Percentiles rank a stretch among this genome's conserved stretches.
These are phyloP conservation scores for Hymenoscyphus occultus DNA, from an alignment of 2,329 filamentous ascomycete species.

Conservation along the genomic window DNA sequence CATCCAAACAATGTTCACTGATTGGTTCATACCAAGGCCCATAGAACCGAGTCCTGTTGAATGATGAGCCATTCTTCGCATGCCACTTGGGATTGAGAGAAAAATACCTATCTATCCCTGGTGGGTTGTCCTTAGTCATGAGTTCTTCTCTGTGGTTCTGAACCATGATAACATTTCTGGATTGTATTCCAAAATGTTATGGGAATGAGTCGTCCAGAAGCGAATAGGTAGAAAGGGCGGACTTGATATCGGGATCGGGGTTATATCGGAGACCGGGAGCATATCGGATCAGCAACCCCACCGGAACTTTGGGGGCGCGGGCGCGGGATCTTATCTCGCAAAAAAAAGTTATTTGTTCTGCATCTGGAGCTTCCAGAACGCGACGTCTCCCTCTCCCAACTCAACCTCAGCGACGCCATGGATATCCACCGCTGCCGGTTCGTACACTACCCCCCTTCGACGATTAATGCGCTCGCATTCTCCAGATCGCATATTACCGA, in stretches of 20 bases:
- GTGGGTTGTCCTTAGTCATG: background rate
- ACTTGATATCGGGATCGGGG: background rate
- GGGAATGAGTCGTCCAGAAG: background rate
- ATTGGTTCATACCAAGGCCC: slow-evolving; percentile 25
- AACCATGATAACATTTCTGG: background rate
- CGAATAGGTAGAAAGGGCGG: background rate
- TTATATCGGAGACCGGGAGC: background rate
- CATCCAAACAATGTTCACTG: no score
- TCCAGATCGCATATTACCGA: slow-evolving; percentile 65
- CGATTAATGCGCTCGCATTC: slow-evolving; percentile 93
- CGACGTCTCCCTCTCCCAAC: slow-evolving; percentile 3
- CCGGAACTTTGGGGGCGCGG: background rate
- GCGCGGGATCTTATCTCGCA: slow-evolving; percentile 5
- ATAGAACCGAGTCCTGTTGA: slow-evolving; percentile 28
- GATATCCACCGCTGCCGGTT: slow-evolving; percentile 97
- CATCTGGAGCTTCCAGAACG: slow-evolving; percentile 6
- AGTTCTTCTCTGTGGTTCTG: background rate
- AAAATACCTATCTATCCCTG: slow-evolving; percentile 7
- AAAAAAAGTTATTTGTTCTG: slow-evolving; percentile 8
- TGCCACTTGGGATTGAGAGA: background rate
- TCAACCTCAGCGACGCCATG: slow-evolving; percentile 51
- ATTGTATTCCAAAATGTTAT: no score
- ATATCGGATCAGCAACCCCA: slow-evolving; percentile 2
- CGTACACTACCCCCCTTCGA: slow-evolving; percentile 84
- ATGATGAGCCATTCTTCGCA: background rate